Conservation (phyloP, 2,329 filamentous ascomycete genomes). For the Dryadomyces sulphureus region DNA sequence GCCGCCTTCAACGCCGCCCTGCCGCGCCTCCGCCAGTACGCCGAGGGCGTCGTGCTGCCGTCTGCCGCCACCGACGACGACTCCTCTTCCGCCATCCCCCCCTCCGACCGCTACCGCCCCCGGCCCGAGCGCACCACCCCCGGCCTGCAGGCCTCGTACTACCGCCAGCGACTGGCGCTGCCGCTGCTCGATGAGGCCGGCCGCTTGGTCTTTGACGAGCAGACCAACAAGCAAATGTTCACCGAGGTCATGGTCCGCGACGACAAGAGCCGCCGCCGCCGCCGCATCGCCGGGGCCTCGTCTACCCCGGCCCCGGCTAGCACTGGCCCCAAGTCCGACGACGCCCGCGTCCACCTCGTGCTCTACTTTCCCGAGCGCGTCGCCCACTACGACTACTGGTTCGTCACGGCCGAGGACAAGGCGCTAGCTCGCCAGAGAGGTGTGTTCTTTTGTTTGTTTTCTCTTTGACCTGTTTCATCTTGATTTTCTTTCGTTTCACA, state of each 20-base stretch:
- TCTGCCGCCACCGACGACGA: neutral
- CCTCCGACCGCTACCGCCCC: conserved; percentile 8
- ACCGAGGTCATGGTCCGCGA: conserved; percentile 14
- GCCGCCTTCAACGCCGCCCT: conserved; percentile 11
- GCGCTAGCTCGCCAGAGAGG: conserved; percentile 10
- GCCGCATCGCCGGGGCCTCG: neutral
- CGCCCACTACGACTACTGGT: conserved; percentile 13
- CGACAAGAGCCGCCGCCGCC: conserved; percentile 11
- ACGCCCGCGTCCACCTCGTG: conserved; percentile 11
- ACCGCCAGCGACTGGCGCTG: conserved; percentile 12
- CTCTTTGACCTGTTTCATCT: too few relatives aligned
- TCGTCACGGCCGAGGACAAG: conserved; percentile 13
- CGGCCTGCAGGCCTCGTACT: conserved; percentile 13
- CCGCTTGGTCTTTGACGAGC: conserved; percentile 11
- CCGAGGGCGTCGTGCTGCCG: conserved; percentile 8
- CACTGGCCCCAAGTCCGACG: conserved; percentile 1
- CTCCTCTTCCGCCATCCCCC: neutral
- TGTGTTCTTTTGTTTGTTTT: conserved; percentile 2
- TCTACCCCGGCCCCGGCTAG: neutral
- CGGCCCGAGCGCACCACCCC: conserved; percentile 12
- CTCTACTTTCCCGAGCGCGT: conserved; percentile 14
- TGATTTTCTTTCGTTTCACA: too few relatives aligned
- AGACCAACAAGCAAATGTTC: conserved; percentile 11
- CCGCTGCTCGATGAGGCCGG: conserved; percentile 11
- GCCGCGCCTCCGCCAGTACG: conserved; percentile 11